Evolutionary conservation across 2,329 filamentous ascomycete species (phyloP), one percentile per base, ranked within the genome.

Genomic region (Venturia pyrina): DNA sequence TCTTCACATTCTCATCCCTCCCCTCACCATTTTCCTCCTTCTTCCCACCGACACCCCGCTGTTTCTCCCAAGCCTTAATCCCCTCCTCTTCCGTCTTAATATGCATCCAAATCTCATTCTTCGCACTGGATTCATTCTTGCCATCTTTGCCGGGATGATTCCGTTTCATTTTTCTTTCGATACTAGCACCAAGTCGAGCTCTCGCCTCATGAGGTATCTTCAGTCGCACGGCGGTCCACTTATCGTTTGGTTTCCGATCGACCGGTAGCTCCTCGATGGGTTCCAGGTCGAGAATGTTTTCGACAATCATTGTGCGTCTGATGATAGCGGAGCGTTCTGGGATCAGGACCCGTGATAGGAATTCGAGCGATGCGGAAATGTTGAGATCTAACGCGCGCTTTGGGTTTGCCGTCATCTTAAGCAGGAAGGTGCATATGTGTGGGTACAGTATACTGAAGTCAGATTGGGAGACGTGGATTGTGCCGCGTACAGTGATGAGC

Each of bases 361-460:
- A 89, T 69, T 89, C 86, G 37, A 89, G 78, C 34, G 81, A 82
- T 8, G 85, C 81, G 67, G 83, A 84, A 69, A 87, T 79, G 57
- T 87, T 89, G 46, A 89, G 77, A 71, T 86, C 83, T 34, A 88
- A 80, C 2, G 86, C 86, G 65, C 87, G 79, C 61, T 81, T 76
- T 0, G 86, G 85, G 69, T 89, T 81, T n/a, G 87, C 82, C 17
- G 86, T 83, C 63, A 83, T 83, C 72, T 89, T 89, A 68, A 86
- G 77, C 17, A 88, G 75, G 10, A 85, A 72, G 1, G 83, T 82
- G 72, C 83, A 83, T 69, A 85, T 77, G 50, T 81, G 79, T 4
- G 82, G 84, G 70, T 89, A 89, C 21, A 89, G 75, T 1, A 89
- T 75, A 1, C 84, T 83, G 70, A 89, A 89, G 74, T 89, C 87